Evolutionary conservation across 169 alveolate species (phyloP).

Genomic region (Sarcocystis neurona): DNA sequence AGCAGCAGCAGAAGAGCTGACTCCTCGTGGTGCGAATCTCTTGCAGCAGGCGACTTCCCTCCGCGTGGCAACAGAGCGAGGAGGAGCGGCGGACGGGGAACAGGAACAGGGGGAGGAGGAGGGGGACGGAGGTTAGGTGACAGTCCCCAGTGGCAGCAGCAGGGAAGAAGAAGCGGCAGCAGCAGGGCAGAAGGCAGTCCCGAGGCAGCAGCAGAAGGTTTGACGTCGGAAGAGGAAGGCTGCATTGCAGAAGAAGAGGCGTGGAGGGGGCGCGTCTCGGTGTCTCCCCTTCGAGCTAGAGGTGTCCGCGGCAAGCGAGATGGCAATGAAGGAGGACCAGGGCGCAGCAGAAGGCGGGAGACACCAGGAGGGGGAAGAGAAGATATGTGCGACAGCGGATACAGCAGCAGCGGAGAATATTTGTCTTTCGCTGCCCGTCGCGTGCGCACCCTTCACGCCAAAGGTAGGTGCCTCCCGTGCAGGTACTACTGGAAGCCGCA

Average conservation of each 20-base stretch:
- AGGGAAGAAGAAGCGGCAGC: not conserved
- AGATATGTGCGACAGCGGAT: not conserved
- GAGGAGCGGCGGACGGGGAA: no score
- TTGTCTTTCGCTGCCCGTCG: conserved; percentile 26
- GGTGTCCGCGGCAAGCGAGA: not conserved
- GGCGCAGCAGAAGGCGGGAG: not conserved
- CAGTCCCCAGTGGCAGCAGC: no score
- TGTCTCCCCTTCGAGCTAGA: not conserved
- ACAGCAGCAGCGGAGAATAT: not conserved
- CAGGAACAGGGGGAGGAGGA: no score
- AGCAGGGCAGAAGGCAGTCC: not conserved
- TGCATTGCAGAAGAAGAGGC: not conserved
- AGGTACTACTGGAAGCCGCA: conserved; percentile 4
- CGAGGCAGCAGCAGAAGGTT: not conserved
- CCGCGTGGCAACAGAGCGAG: no score
- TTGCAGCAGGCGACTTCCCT: no score
- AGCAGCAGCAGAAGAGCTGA: no score
- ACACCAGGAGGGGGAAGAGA: not conserved
- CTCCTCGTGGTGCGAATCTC: no score
- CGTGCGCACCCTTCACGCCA: conserved; percentile 6
- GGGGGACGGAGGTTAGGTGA: no score
- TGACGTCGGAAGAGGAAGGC: not conserved
- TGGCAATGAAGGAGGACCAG: not conserved
- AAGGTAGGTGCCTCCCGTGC: conserved; percentile 21
- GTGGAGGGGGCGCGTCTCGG: not conserved